Base-by-base conservation (phyloP, 225 moss, liverwort and hornwort species). In the Neckera pumila region DNA sequence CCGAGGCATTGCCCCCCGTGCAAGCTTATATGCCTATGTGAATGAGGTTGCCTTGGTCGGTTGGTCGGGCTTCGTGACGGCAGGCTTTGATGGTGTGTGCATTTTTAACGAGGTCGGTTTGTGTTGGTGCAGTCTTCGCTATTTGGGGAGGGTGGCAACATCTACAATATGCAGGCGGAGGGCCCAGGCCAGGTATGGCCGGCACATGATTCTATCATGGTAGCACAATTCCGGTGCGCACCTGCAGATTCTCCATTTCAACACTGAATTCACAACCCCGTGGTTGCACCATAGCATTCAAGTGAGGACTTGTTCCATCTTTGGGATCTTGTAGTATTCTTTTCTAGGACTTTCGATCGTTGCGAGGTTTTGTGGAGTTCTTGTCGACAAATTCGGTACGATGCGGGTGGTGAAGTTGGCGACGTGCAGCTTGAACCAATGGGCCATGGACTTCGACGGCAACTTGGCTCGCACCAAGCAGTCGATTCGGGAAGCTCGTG, bases 381-480 rank as follows among this genome's bases (percentile, higher is more conserved):
- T 38, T 62, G 76, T 76, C 34, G 3, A 36, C 40, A 45, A 64
- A 18, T 64, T 5, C 22, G 62, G 14, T 20, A 89, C 80, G 75
- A 93, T 95, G 94, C 90, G 94, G 90, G 80, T 95, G 88, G 93
- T 85, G 89, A 93, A 93, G 90, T 64, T 99, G 85, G 96, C 98
- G 82, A 96, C 98, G 66, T 99, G 98, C 93, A 97, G 94, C 83
- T 84, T 99, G 87, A 99, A 97, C 88, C 98, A 99, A 92, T 99
- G 98, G 98, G 98, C 98, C 30, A 99, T 99, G 98, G 98, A 99
- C 53, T 99, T 99, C 88, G 89, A 90, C 14, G 96, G 98, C 28
- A 99, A 99, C 86, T 70, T 99, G 93, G 92, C 91, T 53, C 95
- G 97, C 79, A 97, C 95, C 78, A 84, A 87, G 86, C 86, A 91